These are phyloP conservation scores for Neurospora sp. DNA, from an alignment of 495 filamentous ascomycete genomes.

Conservation along the genomic window DNA sequence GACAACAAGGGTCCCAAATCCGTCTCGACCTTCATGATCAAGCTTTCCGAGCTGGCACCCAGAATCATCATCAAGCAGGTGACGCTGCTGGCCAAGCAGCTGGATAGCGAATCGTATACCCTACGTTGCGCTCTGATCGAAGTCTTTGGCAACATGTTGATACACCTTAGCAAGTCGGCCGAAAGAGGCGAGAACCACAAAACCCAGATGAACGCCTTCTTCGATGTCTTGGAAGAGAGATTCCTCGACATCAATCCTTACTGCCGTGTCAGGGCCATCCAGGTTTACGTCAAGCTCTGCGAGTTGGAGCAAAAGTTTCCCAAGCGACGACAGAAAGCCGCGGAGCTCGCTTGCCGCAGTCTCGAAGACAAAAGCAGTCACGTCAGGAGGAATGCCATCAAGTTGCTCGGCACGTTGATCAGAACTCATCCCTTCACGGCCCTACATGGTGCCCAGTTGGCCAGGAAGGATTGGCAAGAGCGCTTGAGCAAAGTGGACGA, in stretches of 20 bases:
- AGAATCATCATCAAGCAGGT: constrained; percentile 95
- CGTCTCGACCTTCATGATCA: constrained; percentile 90
- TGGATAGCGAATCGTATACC: constrained; percentile 96
- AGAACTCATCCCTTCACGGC: constrained; percentile 89
- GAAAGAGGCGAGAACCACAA: constrained; percentile 86
- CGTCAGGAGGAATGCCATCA: constrained; percentile 90
- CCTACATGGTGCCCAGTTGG: constrained; percentile 81
- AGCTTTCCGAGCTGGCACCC: constrained; percentile 91
- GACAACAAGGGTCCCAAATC: constrained; percentile 93
- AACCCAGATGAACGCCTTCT: constrained; percentile 89
- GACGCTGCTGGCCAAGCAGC: constrained; percentile 80
- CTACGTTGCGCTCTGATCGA: constrained; percentile 90
- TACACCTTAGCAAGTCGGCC: constrained; percentile 80
- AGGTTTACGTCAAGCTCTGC: constrained; percentile 86
- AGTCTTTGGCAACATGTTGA: constrained; percentile 95
- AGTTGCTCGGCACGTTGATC: constrained; percentile 74
- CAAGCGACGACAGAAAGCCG: constrained; percentile 75
- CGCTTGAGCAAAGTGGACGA: constrained; percentile 69
- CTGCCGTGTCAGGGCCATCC: constrained; percentile 81
- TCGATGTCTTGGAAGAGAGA: constrained; percentile 89
- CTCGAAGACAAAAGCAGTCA: constrained; percentile 98
- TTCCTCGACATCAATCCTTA: constrained; percentile 97
- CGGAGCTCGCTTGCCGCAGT: constrained; percentile 76
- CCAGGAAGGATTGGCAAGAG: constrained; percentile 71
- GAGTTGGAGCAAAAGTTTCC: constrained; percentile 91